Evolutionary conservation across 805 yeast genomes (phyloP).

Genomic region (Ogataea parapolymorpha): DNA sequence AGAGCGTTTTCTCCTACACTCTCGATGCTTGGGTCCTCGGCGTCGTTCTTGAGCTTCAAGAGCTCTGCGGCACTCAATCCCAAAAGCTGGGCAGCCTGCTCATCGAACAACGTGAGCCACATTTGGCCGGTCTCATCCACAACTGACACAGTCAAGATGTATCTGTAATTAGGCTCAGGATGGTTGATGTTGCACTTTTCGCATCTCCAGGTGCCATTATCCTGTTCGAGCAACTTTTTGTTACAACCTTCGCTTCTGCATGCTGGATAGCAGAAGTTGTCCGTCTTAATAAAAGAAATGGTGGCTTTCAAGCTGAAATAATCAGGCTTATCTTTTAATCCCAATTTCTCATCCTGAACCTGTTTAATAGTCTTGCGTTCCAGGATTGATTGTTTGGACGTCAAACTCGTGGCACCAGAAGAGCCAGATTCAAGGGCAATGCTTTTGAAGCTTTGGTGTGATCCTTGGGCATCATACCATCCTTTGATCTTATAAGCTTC

Average conservation of each 20-base stretch:
- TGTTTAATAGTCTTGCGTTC: conserved; percentile 65
- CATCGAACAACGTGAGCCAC: conserved; percentile 87
- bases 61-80: conserved; percentile 62
- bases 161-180: conserved; percentile 72
- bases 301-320: conserved; percentile 74
- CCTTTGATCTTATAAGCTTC: conserved; percentile 89
- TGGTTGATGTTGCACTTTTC: conserved; percentile 80
- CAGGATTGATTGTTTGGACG: conserved; percentile 39
- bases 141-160: conserved; percentile 71
- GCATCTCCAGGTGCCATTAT: conserved; percentile 84
- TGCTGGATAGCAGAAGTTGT: conserved; percentile 85
- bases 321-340: conserved; percentile 75
- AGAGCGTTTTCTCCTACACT: conserved; percentile 43
- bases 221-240: conserved; percentile 74
- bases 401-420: conserved; percentile 31
- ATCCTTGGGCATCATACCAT: conserved; percentile 88
- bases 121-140: conserved; percentile 78
- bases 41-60: conserved; percentile 38
- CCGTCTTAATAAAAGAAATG: conserved; percentile 65
- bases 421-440: conserved; percentile 52
- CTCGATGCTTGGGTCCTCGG: conserved; percentile 38
- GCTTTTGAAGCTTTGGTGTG: conserved; percentile 55
- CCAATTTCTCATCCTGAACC: conserved; percentile 65
- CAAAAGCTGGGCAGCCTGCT: conserved; percentile 67
- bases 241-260: conserved; percentile 76